These are phyloP conservation scores for Cladophialophora bantiana DNA, from an alignment of 2,329 filamentous ascomycete species.

Conservation along the genomic window DNA sequence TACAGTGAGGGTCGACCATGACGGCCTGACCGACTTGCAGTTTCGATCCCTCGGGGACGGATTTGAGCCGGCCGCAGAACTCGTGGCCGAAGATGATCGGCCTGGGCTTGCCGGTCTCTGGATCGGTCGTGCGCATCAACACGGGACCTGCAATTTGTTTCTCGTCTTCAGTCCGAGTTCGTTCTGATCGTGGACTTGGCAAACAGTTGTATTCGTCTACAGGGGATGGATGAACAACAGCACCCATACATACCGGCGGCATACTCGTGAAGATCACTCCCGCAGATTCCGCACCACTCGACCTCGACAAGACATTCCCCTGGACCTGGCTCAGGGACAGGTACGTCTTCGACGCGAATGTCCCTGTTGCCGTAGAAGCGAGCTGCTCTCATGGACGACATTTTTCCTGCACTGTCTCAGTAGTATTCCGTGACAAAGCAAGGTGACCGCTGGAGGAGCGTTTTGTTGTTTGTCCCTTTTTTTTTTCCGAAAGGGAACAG, in stretches of 20 bases:
- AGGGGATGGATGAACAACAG: too few relatives aligned
- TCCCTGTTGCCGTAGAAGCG: conserved; percentile 54
- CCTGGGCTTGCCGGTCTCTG: conserved; percentile 58
- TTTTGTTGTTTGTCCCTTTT: too few relatives aligned
- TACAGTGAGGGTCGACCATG: conserved; percentile 32
- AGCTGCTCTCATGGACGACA: conserved; percentile 51
- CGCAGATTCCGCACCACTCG: conserved; percentile 43
- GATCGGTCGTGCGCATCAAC: conserved; percentile 43
- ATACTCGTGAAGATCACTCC: conserved; percentile 53
- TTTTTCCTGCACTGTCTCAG: background rate
- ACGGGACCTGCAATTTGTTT: background rate
- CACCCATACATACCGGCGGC: conserved; percentile 40
- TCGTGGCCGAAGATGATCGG: conserved; percentile 62
- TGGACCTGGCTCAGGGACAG: conserved; percentile 48
- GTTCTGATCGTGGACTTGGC: too few relatives aligned
- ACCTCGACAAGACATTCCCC: conserved; percentile 49
- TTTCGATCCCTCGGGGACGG: conserved; percentile 37
- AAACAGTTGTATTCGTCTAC: background rate
- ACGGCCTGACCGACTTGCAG: conserved; percentile 30
- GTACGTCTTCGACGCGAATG: conserved; percentile 51
- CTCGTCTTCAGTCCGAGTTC: background rate
- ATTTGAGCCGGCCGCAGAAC: conserved; percentile 55
- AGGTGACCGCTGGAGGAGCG: too few relatives aligned
- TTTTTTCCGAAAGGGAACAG: too few relatives aligned
- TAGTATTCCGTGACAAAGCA: too few relatives aligned